Evolutionary conservation across 2,329 filamentous ascomycete genomes (phyloP), one percentile per base, ranked within the genome.

Genomic region (Penicillium thymicola): DNA sequence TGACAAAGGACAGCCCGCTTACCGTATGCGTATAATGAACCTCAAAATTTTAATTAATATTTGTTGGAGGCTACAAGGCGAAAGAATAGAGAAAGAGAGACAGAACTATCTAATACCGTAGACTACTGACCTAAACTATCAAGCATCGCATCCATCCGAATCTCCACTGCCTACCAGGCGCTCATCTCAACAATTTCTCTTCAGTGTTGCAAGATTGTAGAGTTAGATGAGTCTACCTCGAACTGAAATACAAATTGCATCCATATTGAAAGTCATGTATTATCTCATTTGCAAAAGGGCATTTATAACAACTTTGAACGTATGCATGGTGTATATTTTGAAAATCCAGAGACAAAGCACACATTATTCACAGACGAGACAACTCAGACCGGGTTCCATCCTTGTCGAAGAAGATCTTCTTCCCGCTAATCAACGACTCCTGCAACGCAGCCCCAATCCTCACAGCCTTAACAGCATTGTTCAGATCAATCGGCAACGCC

Each of bases 391-490:
- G 71, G 23, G 73, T 75, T 7, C 84, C 83, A 41, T 69, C 71
- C 69, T 82, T 78, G 67, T 86, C 81, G 64, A 88, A 89, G 50
- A 75, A 77, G 32, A 86, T 82, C 72, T 83, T 84, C 68, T 79
- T 75, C 8, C 80, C 82, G 0, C 75, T 78, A 48, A 81, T 77
- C 70, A 86, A 70, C 14, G 78, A 76, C 66, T 86, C 81, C 67
- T 86, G 83, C 59, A 87, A 68, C 5, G 82, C 83, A 46, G 79
- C 78, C 0, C 83, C 86, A 70, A 89, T 87, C 67, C 78, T 77
- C 10, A 89, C 71, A 14, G 73, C 73, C 59, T 82, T 76, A 11
- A 88, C 83, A 1, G 85, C 85, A 16, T 81, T 81, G 23, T 75
- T 69, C 37, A 88, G 69, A 67, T 82, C 80, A 65, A 88, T 74